Conservation (phyloP, 306 rosid species). For the Malus fusca region DNA sequence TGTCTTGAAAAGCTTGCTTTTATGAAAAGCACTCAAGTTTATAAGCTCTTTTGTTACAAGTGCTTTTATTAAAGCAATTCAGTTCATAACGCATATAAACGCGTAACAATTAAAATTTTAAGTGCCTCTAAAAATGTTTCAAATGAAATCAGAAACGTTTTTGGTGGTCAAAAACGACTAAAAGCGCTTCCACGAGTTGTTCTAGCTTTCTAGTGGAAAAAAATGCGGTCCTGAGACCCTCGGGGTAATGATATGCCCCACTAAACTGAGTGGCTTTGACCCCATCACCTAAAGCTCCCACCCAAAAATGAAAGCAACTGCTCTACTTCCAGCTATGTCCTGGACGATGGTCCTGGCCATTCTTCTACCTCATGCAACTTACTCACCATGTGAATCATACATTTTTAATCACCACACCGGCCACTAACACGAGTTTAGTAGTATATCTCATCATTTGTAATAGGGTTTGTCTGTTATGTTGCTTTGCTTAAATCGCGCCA, state of each 20-base stretch:
- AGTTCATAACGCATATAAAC: too few relatives aligned
- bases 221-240: constrained; percentile 38
- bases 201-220: not conserved
- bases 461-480: too few relatives aligned
- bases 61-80: too few relatives aligned
- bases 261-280: constrained; percentile 30
- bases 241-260: constrained; percentile 16
- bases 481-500: not conserved
- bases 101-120: too few relatives aligned
- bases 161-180: too few relatives aligned
- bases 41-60: too few relatives aligned
- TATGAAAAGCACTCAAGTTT: too few relatives aligned
- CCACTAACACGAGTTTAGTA: not conserved
- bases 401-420: not conserved
- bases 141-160: too few relatives aligned
- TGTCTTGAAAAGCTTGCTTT: not conserved
- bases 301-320: not conserved
- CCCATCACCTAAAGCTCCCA: not conserved
- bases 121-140: too few relatives aligned
- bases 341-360: not conserved
- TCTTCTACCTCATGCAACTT: not conserved
- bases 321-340: constrained; percentile 19
- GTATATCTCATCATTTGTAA: too few relatives aligned
- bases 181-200: not conserved
- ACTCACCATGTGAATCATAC: not conserved